These are phyloP conservation scores for Lathyrus tuberosus DNA, from an alignment of 306 rosid genomes.

Conservation along the genomic window DNA sequence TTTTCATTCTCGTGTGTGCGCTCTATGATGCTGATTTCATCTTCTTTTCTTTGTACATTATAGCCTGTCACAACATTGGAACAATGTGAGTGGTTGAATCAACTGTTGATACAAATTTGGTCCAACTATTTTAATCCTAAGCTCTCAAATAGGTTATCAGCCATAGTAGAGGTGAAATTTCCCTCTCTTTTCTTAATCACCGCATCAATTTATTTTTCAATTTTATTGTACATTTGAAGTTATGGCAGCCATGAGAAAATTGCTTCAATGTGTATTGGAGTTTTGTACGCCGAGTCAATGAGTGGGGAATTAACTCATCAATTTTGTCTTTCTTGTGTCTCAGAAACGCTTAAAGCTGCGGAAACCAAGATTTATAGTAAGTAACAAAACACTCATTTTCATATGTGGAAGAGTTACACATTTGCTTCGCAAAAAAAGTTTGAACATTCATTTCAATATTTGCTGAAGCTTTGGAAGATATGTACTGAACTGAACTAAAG, in stretches of 20 bases:
- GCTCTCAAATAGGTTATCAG: constrained; percentile 66
- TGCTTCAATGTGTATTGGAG: background rate
- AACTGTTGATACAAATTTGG: constrained; percentile 76
- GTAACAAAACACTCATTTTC: constrained; percentile 41
- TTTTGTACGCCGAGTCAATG: background rate
- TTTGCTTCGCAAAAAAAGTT: background rate
- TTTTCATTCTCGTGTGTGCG: constrained; percentile 31
- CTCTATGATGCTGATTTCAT: constrained; percentile 32
- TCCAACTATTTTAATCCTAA: constrained; percentile 62
- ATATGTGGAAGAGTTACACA: constrained; percentile 19
- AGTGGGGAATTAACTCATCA: constrained; percentile 20
- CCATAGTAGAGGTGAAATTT: constrained; percentile 71
- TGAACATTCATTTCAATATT: constrained; percentile 6
- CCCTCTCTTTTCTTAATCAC: background rate
- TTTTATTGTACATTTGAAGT: constrained; percentile 2
- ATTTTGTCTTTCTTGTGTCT: constrained; percentile 33
- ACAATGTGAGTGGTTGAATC: constrained; percentile 90
- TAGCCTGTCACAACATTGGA: constrained; percentile 85
- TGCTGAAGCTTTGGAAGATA: background rate
- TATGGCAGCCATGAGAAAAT: background rate
- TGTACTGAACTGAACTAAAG: constrained; percentile 2
- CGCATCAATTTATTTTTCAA: background rate
- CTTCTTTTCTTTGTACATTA: constrained; percentile 26
- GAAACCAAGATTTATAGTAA: constrained; percentile 75
- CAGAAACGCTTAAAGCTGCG: constrained; percentile 81